These are phyloP conservation scores for Stagonosporopsis chrysanthemi DNA, from an alignment of 2,329 filamentous ascomycete genomes.

Conservation along the genomic window DNA sequence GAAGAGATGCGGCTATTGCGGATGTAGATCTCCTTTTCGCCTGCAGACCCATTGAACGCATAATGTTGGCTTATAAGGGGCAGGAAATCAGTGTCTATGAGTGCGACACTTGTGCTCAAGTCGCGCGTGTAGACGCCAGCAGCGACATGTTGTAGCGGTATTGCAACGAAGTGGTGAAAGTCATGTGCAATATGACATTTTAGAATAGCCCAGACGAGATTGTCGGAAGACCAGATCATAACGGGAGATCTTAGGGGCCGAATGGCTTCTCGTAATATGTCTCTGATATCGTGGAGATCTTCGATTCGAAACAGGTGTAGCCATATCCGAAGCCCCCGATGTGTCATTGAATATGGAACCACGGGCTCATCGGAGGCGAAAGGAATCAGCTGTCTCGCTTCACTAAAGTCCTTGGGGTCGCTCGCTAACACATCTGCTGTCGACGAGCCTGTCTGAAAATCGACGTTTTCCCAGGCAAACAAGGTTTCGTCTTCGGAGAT, in stretches of 20 bases:
- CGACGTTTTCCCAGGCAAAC: constrained; percentile 26
- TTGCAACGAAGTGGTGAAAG: constrained; percentile 17
- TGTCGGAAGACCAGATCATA: constrained; percentile 15
- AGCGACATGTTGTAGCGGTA: constrained; percentile 14
- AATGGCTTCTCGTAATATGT: not conserved
- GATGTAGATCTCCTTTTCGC: constrained; percentile 21
- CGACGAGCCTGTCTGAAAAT: not conserved
- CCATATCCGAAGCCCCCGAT: constrained; percentile 23
- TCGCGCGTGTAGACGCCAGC: constrained; percentile 21
- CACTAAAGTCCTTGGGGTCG: constrained; percentile 20
- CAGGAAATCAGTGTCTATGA: not conserved
- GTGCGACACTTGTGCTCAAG: constrained; percentile 9
- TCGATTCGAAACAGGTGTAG: constrained; percentile 5
- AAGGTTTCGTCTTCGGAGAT: constrained; percentile 27
- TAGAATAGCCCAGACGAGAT: constrained; percentile 15
- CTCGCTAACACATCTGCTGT: constrained; percentile 20
- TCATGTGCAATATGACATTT: constrained; percentile 21
- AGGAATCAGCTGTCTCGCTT: constrained; percentile 12
- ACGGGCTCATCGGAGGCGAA: constrained; percentile 19
- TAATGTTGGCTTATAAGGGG: not conserved
- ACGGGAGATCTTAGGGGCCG: constrained; percentile 18
- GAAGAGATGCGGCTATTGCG: constrained; percentile 14
- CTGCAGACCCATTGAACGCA: not conserved
- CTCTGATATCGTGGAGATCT: not conserved
- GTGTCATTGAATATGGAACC: constrained; percentile 22